A percentile compares a stretch with the other conserved stretches of the same genome.
phyloP scores from a whole-genome alignment of 805 yeast species.

The Diddensiella santjacobensis region DNA sequence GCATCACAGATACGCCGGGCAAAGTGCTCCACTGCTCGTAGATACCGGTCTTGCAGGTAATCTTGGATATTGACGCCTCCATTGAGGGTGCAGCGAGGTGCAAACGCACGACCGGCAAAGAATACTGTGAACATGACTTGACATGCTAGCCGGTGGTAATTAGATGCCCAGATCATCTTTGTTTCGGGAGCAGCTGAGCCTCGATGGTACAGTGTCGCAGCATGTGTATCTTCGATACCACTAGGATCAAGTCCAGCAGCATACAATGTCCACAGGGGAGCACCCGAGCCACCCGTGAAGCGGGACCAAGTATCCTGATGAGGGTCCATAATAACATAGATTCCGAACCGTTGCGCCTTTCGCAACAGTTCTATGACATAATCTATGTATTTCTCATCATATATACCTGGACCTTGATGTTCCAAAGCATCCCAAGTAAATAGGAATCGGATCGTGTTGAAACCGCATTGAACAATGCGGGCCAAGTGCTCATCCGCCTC shows the following conservation, averaged over 20 bases:
- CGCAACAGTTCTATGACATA: constrained; percentile 62
- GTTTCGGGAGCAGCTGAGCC: constrained; percentile 36
- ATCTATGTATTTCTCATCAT: constrained; percentile 72
- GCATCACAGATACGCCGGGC: constrained; percentile 46
- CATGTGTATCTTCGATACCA: constrained; percentile 62
- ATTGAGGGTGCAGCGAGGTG: constrained; percentile 63
- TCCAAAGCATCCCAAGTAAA: constrained; percentile 92
- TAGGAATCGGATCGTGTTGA: constrained; percentile 69
- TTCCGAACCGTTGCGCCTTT: constrained; percentile 55
- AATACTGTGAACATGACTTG: constrained; percentile 82
- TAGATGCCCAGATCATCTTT: constrained; percentile 92
- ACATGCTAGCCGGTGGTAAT: constrained; percentile 70
- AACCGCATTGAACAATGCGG: constrained; percentile 77
- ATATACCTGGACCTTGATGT: constrained; percentile 78
- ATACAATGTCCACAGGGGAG: constrained; percentile 88
- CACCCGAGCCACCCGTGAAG: constrained; percentile 85
- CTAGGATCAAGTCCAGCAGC: constrained; percentile 83
- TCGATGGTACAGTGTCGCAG: constrained; percentile 68
- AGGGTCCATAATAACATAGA: constrained; percentile 78
- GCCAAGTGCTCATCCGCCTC: constrained; percentile 68
- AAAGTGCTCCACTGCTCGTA: constrained; percentile 49
- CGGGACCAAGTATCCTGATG: constrained; percentile 96
- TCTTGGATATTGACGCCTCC: constrained; percentile 75
- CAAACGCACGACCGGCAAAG: constrained; percentile 70
- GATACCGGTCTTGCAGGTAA: constrained; percentile 62